Evolutionary conservation across 2,329 filamentous ascomycete species (phyloP), one percentile per base, ranked within the genome.

Genomic region (Penicillium thymicola): DNA sequence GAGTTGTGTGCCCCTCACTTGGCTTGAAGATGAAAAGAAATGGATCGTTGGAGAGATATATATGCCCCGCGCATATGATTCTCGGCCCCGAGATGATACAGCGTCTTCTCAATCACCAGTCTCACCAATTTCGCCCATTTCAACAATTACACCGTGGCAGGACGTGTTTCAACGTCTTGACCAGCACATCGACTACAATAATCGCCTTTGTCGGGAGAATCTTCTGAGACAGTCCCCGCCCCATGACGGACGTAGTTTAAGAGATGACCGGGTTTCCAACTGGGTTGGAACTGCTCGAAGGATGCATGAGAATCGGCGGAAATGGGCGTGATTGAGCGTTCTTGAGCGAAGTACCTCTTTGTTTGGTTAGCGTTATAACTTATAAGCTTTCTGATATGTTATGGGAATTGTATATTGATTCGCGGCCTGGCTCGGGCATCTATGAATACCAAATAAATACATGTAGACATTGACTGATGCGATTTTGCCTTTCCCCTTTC

Each of bases 21-120:
- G 71, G 71, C 47, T 68, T 1, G 70, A 73, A 13, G 58, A 64
- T 7, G 65, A 69, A 51, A 62, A 65, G 38, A 58, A 67, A 34
- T 73, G 71, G 72, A 57, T 68, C n/a, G 40, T 66, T 27, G 54
- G 34, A n/a, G 34, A 46, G 18, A 46, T 14, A 25, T 32, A 53
- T 21, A 7, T 21, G 11, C 16, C 34, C 23, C 11, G 16, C 8
- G 27, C 45, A 30, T 16, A 32, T 11, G 34, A 49, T 10, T 28
- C 30, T 23, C 36, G 23, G 18, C 23, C 25, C 5, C 49, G 40
- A 28, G 18, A 44, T 21, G 52, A 43, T 23, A 36, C 18, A 25
- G 46, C 27, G 16, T 36, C 41, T 2, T 23, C n/a, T 11, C 27
- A 18, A 30, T 37, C 42, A 4, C 14, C 34, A 14, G 38, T 25